These are phyloP conservation scores for Septoria petroselini DNA, from an alignment of 2,329 filamentous ascomycete genomes.

Conservation along the genomic window DNA sequence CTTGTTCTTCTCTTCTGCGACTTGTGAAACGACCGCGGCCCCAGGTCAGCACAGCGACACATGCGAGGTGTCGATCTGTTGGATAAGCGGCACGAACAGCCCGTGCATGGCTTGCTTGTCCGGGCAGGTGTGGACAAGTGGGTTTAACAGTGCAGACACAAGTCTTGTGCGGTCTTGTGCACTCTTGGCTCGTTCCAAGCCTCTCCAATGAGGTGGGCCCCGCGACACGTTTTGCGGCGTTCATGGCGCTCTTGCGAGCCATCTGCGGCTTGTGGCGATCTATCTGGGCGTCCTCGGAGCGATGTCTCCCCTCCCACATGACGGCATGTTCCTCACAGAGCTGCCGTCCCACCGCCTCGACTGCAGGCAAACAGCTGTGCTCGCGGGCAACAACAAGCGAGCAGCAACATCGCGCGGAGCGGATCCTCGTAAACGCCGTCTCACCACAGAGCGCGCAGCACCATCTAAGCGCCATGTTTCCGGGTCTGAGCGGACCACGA, in stretches of 20 bases:
- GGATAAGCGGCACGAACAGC: constrained; percentile 17
- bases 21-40: background rate
- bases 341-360: constrained; percentile 8
- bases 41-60: constrained; percentile 4
- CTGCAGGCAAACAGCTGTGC: background rate
- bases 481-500: constrained; percentile 7
- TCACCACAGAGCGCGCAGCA: background rate
- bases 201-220: constrained; percentile 11
- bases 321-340: constrained; percentile 12
- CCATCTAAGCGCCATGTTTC: constrained; percentile 5
- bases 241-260: constrained; percentile 6
- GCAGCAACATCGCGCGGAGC: background rate
- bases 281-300: constrained; percentile 13
- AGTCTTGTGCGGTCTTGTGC: constrained; percentile 26
- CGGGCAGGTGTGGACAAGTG: constrained; percentile 16
- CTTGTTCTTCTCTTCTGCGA: too few species aligned
- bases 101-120: constrained; percentile 12
- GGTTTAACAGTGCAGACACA: constrained; percentile 6
- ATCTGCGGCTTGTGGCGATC: constrained; percentile 15
- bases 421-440: background rate
- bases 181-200: constrained; percentile 21
- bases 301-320: background rate
- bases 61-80: constrained; percentile 14
- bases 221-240: constrained; percentile 22
- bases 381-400: constrained; percentile 11